Evolutionary conservation across 176 grass and related monocot genomes (phyloP).

Genomic region (Rhynchospora pubera): DNA sequence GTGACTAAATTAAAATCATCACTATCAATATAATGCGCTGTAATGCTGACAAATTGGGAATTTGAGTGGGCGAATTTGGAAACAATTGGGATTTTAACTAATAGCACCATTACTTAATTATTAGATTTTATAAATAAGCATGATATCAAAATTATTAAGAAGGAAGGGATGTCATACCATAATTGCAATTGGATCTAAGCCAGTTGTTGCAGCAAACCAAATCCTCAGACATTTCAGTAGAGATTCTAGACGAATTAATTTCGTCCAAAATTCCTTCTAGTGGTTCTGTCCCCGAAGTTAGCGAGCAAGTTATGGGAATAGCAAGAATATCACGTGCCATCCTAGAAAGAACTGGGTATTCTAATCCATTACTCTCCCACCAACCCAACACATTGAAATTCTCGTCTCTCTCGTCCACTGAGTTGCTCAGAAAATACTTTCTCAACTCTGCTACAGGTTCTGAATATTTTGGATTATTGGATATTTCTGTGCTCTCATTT

Average conservation of each 20-base stretch:
- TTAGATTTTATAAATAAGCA: no score
- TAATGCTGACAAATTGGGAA: neutral
- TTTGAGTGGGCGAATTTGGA: no score
- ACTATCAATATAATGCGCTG: neutral
- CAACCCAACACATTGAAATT: neutral
- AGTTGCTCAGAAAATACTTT: neutral
- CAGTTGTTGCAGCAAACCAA: neutral
- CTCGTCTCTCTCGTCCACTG: neutral
- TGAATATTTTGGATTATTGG: neutral
- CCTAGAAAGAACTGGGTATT: neutral
- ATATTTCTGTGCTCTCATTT: neutral
- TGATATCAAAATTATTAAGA: no score
- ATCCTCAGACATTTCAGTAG: neutral
- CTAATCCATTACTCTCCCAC: neutral
- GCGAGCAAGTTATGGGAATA: neutral
- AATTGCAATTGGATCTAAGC: no score
- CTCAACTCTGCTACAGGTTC: no score
- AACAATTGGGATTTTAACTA: no score
- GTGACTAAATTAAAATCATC: neutral
- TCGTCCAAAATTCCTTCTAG: neutral
- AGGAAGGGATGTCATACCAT: no score
- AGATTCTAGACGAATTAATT: neutral
- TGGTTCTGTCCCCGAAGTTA: neutral
- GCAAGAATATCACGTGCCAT: conserved; percentile 8
- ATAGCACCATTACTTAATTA: no score